Evolutionary conservation across 1,139 yeast genomes (phyloP).

Genomic region (Hemisphaericaspora subhashii): DNA sequence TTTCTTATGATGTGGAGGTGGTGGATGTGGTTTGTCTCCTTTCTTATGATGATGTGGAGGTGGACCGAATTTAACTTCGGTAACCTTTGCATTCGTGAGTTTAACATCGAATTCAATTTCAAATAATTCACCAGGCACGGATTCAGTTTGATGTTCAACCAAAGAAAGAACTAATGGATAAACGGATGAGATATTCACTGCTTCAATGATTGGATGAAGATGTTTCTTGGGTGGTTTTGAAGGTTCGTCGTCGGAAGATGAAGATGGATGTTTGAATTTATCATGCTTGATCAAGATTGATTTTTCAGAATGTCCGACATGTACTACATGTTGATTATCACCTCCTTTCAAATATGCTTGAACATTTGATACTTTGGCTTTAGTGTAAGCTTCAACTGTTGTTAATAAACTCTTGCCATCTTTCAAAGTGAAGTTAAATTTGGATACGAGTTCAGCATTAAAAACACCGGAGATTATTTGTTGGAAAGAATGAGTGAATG

Average conservation of each 20-base stretch:
- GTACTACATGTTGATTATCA: slow-evolving; percentile 30
- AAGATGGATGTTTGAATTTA: slow-evolving; percentile 6
- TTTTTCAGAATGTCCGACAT: slow-evolving; percentile 23
- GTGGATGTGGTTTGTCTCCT: not conserved
- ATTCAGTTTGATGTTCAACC: slow-evolving; percentile 9
- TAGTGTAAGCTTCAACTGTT: slow-evolving; percentile 26
- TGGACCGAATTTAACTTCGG: slow-evolving; percentile 18
- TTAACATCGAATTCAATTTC: slow-evolving; percentile 22
- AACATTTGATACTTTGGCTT: slow-evolving; percentile 33
- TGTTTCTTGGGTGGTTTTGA: too few species aligned
- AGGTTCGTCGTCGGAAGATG: too few species aligned
- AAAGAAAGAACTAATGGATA: slow-evolving; percentile 26
- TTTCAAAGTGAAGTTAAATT: slow-evolving; percentile 31
- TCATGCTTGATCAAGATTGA: slow-evolving; percentile 20
- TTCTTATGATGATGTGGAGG: slow-evolving; percentile 6
- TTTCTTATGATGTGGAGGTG: not conserved
- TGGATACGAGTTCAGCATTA: slow-evolving; percentile 28
- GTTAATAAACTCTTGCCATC: slow-evolving; percentile 33
- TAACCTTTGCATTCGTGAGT: slow-evolving; percentile 17
- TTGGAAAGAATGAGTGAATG: slow-evolving; percentile 31
- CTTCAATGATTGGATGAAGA: too few species aligned
- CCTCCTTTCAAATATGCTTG: slow-evolving; percentile 32
- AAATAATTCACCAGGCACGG: slow-evolving; percentile 13
- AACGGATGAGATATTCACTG: slow-evolving; percentile 16
- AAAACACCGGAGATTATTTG: slow-evolving; percentile 39